A percentile compares a stretch with the other conserved stretches of the same genome.
Conservation (phyloP, 2,329 filamentous ascomycete genomes). For the Hypoxylon sp. region DNA sequence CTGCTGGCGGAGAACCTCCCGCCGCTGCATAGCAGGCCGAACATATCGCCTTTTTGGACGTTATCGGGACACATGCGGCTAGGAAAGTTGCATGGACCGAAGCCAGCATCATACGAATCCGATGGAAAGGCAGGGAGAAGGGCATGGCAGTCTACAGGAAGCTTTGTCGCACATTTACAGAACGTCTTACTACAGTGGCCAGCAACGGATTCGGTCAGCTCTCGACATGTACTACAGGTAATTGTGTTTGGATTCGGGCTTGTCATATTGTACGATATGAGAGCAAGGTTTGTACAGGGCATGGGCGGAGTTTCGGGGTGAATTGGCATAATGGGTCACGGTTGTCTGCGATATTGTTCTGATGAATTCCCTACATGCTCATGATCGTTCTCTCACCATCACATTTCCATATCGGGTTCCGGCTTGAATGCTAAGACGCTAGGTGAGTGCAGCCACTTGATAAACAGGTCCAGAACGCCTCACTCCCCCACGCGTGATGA, state of each 20-base stretch:
- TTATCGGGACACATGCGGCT: constrained; percentile 14
- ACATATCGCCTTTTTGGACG: constrained; percentile 8
- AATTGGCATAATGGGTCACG: constrained; percentile 30
- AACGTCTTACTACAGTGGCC: constrained; percentile 35
- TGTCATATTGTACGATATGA: constrained; percentile 38
- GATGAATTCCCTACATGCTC: constrained; percentile 27
- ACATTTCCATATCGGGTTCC: constrained; percentile 19
- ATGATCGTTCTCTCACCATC: constrained; percentile 25
- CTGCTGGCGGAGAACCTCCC: constrained; percentile 29
- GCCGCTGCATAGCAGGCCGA: constrained; percentile 21
- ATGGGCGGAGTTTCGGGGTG: constrained; percentile 34
- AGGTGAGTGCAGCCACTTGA: constrained; percentile 33
- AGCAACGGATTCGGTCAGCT: constrained; percentile 22
- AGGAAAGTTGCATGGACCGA: neutral
- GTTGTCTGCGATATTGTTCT: constrained; percentile 25
- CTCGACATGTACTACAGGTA: constrained; percentile 24
- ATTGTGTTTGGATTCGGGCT: constrained; percentile 15
- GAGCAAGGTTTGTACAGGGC: constrained; percentile 31
- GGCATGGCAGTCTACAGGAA: constrained; percentile 7
- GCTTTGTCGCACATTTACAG: constrained; percentile 30
- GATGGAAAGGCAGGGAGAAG: constrained; percentile 6
- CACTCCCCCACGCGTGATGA: constrained; percentile 33
- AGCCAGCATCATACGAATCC: neutral
- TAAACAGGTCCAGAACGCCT: constrained; percentile 27
- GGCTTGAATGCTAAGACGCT: constrained; percentile 14